These are phyloP conservation scores for Salvia miltiorrhiza DNA, from an alignment of 257 asterid genomes.

Conservation along the genomic window DNA sequence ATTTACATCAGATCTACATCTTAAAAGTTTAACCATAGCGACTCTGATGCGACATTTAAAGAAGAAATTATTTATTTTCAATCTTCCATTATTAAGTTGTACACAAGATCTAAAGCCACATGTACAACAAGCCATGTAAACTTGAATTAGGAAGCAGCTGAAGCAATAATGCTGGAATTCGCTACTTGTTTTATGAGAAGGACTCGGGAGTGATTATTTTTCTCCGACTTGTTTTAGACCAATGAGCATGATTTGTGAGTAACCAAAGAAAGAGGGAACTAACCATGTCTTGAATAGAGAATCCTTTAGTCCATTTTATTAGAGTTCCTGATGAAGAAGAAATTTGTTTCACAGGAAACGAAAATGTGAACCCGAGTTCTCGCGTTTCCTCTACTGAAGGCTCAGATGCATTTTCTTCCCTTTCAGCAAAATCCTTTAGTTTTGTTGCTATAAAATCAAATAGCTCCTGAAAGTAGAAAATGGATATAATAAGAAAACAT, in stretches of 20 bases:
- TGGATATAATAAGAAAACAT: not conserved
- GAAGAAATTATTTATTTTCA: not conserved
- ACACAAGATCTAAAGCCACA: constrained; percentile 1
- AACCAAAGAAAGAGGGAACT: constrained; percentile 20
- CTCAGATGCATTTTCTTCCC: constrained; percentile 39
- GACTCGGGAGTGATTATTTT: not conserved
- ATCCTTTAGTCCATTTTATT: constrained; percentile 83
- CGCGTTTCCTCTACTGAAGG: constrained; percentile 32
- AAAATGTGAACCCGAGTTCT: constrained; percentile 86
- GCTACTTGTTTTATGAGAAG: not conserved
- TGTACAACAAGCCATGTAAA: not conserved
- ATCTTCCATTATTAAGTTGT: not conserved
- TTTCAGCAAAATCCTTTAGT: constrained; percentile 54
- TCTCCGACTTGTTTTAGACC: not conserved
- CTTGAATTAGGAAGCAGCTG: not conserved
- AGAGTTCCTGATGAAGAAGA: constrained; percentile 68
- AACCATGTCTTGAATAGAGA: constrained; percentile 67
- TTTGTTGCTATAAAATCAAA: constrained; percentile 75
- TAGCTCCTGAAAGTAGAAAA: constrained; percentile 52
- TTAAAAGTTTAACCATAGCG: not conserved
- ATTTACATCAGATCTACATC: constrained; percentile 12
- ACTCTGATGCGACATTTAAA: not conserved
- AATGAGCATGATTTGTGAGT: not conserved
- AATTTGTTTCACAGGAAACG: constrained; percentile 76
- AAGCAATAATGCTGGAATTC: not conserved